Percentiles rank a stretch among this genome's conserved stretches.
Conservation (phyloP, 768 basidiomycete genomes). For the Russula earlei region DNA sequence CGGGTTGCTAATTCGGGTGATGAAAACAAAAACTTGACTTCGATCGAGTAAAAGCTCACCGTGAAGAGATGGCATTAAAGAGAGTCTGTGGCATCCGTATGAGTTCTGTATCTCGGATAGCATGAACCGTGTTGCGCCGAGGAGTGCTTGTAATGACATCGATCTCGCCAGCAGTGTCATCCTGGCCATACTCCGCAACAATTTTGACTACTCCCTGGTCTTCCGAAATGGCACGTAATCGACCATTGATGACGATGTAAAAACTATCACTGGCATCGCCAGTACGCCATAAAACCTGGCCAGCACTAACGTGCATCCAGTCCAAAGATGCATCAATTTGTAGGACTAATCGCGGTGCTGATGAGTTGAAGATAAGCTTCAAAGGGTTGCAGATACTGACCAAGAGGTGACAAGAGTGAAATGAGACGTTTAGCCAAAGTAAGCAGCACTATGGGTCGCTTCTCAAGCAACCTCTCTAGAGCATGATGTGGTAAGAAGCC, state of each 20-base stretch:
- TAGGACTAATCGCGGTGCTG: conserved; percentile 46
- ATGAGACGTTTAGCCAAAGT: conserved; percentile 96
- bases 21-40: conserved; percentile 6
- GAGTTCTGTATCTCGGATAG: conserved; percentile 95
- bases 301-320: conserved; percentile 96
- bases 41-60: conserved; percentile 34
- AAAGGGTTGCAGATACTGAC: conserved; percentile 35
- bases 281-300: conserved; percentile 90
- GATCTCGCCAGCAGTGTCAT: conserved; percentile 93
- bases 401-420: conserved; percentile 85
- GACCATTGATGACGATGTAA: conserved; percentile 97
- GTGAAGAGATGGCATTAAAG: conserved; percentile 92
- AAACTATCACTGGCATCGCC: conserved; percentile 90
- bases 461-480: conserved; percentile 83
- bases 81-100: conserved; percentile 95
- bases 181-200: conserved; percentile 90
- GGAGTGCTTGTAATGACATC: conserved; percentile 92
- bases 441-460: conserved; percentile 88
- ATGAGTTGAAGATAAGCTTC: background rate
- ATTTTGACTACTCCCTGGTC: conserved; percentile 70
- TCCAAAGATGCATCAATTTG: conserved; percentile 96
- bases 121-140: conserved; percentile 86
- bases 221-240: conserved; percentile 82
- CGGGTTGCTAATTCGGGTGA: conserved; percentile 50
- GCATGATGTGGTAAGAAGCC: conserved; percentile 87